phyloP scores from a whole-genome alignment of 2,329 filamentous ascomycete genomes.

The Emydomyces testavorans region DNA sequence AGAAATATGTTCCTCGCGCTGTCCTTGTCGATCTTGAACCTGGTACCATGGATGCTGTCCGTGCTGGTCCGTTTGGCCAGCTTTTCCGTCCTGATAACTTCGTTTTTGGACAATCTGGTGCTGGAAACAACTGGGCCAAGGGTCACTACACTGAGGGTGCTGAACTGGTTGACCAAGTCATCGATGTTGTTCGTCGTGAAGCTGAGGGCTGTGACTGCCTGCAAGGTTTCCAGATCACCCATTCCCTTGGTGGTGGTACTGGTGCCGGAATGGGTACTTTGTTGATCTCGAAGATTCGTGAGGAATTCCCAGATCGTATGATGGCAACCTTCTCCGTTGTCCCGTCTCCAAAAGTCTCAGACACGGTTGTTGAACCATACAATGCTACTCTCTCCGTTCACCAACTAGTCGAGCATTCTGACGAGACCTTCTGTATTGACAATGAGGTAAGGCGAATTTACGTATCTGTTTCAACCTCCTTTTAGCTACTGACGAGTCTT shows the following conservation, averaged over 20 bases:
- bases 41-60: slow-evolving; percentile 15
- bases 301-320: slow-evolving; percentile 97
- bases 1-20: slow-evolving; percentile 45
- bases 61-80: slow-evolving; percentile 61
- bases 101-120: slow-evolving; percentile 91
- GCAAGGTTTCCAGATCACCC: slow-evolving; percentile 96
- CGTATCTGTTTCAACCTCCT: too few relatives aligned
- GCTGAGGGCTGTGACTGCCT: slow-evolving; percentile 94
- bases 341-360: slow-evolving; percentile 96
- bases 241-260: slow-evolving; percentile 88
- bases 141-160: slow-evolving; percentile 96
- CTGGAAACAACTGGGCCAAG: slow-evolving; percentile 98
- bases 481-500: slow-evolving; percentile 12
- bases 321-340: slow-evolving; percentile 97
- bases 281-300: slow-evolving; percentile 94
- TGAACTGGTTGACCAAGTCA: slow-evolving; percentile 86
- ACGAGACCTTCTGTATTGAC: slow-evolving; percentile 99
- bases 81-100: slow-evolving; percentile 98
- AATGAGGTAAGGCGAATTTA: slow-evolving; percentile 69
- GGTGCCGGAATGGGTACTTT: slow-evolving; percentile 97
- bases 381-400: slow-evolving; percentile 98
- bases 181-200: slow-evolving; percentile 90
- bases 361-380: slow-evolving; percentile 99
- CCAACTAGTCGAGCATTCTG: slow-evolving; percentile 99
- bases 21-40: slow-evolving; percentile 85